Conservation (phyloP, 2,329 filamentous ascomycete genomes). For the Stachybotrys echinatus region DNA sequence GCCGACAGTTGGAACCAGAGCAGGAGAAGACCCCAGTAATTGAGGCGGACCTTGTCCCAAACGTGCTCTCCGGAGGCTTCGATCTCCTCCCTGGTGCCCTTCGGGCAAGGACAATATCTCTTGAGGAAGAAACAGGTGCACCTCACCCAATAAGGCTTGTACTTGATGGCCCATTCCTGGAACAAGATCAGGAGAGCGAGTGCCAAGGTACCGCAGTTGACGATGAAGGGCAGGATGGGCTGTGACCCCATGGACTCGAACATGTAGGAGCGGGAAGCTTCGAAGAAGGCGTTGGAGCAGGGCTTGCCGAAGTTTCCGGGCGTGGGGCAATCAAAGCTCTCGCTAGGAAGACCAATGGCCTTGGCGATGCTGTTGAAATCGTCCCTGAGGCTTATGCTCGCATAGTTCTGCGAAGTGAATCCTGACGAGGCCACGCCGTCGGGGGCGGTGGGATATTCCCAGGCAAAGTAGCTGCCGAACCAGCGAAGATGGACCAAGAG, state of each 20-base stretch:
- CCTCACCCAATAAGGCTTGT: conserved; percentile 18
- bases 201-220: conserved; percentile 9
- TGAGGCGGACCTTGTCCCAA: conserved; percentile 18
- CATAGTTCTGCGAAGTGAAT: conserved; percentile 10
- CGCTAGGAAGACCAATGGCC: conserved; percentile 13
- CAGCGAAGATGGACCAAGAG: conserved; percentile 18
- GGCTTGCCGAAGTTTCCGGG: conserved; percentile 10
- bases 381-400: conserved; percentile 10
- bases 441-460: conserved; percentile 18
- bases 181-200: conserved; percentile 8
- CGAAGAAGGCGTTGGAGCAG: conserved; percentile 19
- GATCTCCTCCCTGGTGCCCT: conserved; percentile 18
- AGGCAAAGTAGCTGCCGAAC: conserved; percentile 17
- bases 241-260: conserved; percentile 4
- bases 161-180: conserved; percentile 17
- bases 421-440: conserved; percentile 14
- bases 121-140: conserved; percentile 18
- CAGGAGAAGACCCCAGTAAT: conserved; percentile 15
- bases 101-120: conserved; percentile 15
- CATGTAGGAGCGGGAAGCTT: conserved; percentile 16
- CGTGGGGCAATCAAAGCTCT: conserved; percentile 13
- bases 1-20: conserved; percentile 13
- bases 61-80: conserved; percentile 16
- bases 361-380: conserved; percentile 15
- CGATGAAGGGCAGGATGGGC: conserved; percentile 11